These are phyloP conservation scores for Hyaloperonospora arabidopsidis DNA, from an alignment of 352 stramenopile genomes.

Conservation along the genomic window DNA sequence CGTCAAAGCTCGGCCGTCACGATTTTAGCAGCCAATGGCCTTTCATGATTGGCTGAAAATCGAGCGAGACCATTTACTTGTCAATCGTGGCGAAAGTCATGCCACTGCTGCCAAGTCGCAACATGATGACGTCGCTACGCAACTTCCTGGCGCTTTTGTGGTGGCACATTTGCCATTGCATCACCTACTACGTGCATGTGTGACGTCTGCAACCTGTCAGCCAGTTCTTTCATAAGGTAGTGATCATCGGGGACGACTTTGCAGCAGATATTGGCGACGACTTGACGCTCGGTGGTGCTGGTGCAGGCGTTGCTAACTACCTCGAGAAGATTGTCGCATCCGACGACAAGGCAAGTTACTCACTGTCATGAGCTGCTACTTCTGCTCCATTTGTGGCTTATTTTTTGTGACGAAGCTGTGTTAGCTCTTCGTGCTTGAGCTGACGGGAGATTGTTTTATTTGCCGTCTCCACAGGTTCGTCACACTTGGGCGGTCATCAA, in stretches of 20 bases:
- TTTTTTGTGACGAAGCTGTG: background rate
- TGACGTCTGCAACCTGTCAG: constrained; percentile 40
- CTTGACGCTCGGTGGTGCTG: constrained; percentile 41
- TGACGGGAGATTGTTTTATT: constrained; percentile 11
- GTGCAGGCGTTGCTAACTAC: constrained; percentile 45
- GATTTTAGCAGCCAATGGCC: background rate
- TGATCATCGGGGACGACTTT: constrained; percentile 82
- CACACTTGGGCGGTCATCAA: constrained; percentile 81
- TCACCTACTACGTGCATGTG: constrained; percentile 36
- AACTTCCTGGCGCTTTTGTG: constrained; percentile 56
- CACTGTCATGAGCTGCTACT: background rate
- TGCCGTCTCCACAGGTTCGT: constrained; percentile 38
- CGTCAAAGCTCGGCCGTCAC: constrained; percentile 2
- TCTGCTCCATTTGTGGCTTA: background rate
- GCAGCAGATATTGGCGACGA: constrained; percentile 72
- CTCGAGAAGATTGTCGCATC: constrained; percentile 39
- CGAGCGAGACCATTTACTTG: background rate
- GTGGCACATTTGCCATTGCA: constrained; percentile 54
- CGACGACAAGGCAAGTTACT: constrained; percentile 49
- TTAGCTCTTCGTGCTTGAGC: constrained; percentile 1
- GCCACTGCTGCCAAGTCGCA: background rate
- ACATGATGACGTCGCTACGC: constrained; percentile 35
- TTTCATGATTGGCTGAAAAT: constrained; percentile 3
- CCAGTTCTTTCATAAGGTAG: constrained; percentile 77
- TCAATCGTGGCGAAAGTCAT: background rate